phyloP scores from a whole-genome alignment of 345 rosid genomes.

The Ceriops decandra region DNA sequence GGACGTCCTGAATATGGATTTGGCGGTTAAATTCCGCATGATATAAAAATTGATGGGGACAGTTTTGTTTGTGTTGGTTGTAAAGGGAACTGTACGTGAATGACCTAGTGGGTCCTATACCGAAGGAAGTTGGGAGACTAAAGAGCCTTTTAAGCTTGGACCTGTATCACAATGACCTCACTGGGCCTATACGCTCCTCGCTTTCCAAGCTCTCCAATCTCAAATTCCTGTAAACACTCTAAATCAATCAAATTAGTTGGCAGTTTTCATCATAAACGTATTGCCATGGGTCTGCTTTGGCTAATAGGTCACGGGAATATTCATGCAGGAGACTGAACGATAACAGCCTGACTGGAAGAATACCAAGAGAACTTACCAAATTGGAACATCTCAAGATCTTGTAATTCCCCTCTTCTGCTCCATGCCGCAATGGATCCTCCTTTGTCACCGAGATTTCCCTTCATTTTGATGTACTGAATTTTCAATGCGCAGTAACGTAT shows the following conservation, averaged over 20 bases:
- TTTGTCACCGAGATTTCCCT: not conserved
- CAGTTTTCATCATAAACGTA: not conserved
- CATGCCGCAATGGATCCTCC: not conserved
- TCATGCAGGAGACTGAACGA: conserved; percentile 56
- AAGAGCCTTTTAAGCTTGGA: conserved; percentile 66
- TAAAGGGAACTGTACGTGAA: conserved; percentile 66
- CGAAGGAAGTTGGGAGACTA: conserved; percentile 56
- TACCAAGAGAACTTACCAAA: conserved; percentile 59
- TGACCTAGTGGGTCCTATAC: conserved; percentile 48
- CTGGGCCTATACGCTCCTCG: conserved; percentile 58
- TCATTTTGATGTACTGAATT: not conserved
- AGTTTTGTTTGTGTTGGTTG: conserved; percentile 8
- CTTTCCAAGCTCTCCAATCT: conserved; percentile 56
- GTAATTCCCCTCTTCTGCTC: conserved; percentile 28
- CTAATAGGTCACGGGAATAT: conserved; percentile 2
- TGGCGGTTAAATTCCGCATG: not conserved
- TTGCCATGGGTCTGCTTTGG: not conserved
- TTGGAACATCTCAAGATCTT: conserved; percentile 58
- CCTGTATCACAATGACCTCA: conserved; percentile 58
- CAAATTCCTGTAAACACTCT: conserved; percentile 50
- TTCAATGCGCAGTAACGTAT: conserved; percentile 46
- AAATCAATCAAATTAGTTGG: not conserved
- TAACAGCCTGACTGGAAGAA: conserved; percentile 58
- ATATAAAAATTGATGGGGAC: not conserved
- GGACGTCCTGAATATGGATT: too few species aligned